Evolutionary conservation across 2,329 filamentous ascomycete species (phyloP).

Genomic region (Apiospora arundinis): DNA sequence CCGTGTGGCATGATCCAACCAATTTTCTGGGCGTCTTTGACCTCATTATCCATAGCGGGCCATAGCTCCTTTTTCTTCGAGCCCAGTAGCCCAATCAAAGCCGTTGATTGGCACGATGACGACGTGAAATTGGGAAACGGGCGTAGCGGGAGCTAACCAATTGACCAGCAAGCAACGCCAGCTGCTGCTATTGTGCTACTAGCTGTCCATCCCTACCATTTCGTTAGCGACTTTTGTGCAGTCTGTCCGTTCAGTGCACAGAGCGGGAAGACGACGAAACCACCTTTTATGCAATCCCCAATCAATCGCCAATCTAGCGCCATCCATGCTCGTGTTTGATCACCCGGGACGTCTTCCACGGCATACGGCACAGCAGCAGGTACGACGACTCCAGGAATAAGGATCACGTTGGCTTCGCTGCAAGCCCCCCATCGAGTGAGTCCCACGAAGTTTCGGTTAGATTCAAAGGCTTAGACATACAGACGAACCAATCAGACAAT

Average conservation of each 20-base stretch:
- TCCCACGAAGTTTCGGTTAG: not conserved
- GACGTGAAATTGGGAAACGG: constrained; percentile 1
- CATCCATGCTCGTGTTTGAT: not conserved
- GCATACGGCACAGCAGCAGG: not conserved
- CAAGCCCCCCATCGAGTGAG: not conserved
- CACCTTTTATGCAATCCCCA: not conserved
- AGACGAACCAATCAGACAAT: not conserved
- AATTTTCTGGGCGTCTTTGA: constrained; percentile 20
- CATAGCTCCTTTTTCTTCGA: constrained; percentile 3
- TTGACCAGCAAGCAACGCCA: too few relatives aligned
- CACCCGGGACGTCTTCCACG: not conserved
- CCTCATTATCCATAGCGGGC: constrained; percentile 24
- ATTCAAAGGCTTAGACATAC: not conserved
- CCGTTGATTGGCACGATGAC: constrained; percentile 14
- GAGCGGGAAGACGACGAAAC: not conserved
- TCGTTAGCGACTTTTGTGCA: not conserved
- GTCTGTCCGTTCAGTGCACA: not conserved
- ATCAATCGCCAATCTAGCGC: not conserved
- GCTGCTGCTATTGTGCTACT: not conserved
- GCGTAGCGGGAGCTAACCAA: not conserved
- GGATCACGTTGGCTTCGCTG: not conserved
- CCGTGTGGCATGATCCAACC: constrained; percentile 30
- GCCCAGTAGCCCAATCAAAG: not conserved
- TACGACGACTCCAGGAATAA: not conserved
- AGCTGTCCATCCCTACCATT: not conserved